Evolutionary conservation across 139 green algal genomes (phyloP).

Genomic region (Chlamydomonas incerta): DNA sequence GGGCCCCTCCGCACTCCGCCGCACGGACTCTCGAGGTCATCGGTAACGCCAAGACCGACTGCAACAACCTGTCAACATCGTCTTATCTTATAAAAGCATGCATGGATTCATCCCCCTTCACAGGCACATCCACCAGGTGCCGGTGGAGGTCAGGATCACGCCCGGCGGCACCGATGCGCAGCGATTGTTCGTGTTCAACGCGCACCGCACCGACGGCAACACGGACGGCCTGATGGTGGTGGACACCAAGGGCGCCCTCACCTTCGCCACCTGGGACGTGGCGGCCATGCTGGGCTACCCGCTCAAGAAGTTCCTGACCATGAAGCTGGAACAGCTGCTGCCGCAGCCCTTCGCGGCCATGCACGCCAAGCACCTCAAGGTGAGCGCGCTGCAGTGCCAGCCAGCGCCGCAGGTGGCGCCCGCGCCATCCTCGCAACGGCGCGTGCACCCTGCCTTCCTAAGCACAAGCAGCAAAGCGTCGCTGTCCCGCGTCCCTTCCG

Average conservation of each 20-base stretch:
- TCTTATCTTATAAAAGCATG: too few species aligned
- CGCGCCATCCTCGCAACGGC: too few species aligned
- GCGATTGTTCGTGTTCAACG: constrained; percentile 44
- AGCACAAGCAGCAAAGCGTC: too few species aligned
- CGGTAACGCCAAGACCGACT: neutral
- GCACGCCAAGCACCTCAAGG: constrained; percentile 1
- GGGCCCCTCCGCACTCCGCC: too few species aligned
- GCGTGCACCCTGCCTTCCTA: too few species aligned
- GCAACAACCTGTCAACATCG: constrained; percentile 4
- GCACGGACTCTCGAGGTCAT: too few species aligned
- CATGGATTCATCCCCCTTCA: constrained; percentile 14
- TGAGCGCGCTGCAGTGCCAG: too few species aligned
- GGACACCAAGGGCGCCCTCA: constrained; percentile 15
- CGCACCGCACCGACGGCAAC: constrained; percentile 21
- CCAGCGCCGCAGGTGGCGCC: too few species aligned
- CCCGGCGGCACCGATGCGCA: constrained; percentile 32
- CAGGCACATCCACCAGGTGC: constrained; percentile 29
- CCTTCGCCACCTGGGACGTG: constrained; percentile 39
- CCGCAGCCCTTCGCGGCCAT: constrained; percentile 6
- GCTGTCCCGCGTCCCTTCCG: too few species aligned
- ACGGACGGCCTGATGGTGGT: constrained; percentile 6
- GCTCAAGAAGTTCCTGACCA: constrained; percentile 11
- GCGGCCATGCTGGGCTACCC: constrained; percentile 38
- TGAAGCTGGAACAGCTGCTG: constrained; percentile 34
- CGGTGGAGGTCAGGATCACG: constrained; percentile 4